Base-by-base conservation (phyloP, 1,139 yeast species). In the Geotrichum siamense region DNA sequence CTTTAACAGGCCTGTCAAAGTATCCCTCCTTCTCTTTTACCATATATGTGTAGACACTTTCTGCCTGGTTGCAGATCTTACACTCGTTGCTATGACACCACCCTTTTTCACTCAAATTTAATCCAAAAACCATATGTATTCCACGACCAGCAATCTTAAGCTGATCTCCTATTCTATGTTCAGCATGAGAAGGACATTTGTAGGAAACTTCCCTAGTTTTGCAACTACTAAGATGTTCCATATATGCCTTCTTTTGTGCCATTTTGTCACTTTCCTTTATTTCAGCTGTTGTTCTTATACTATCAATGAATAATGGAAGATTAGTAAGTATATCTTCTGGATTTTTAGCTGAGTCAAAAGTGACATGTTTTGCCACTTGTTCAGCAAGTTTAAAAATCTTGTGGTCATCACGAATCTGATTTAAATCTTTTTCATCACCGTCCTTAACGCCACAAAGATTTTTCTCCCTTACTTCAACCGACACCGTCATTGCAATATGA, bases 71-170 rank as follows among this genome's bases (percentile, higher is more conserved):
- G 17, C 34, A 30, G 12, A 30, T 21, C 17, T 19, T 6, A 30
- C 34, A 30, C 10, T 17, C 16, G n/a, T 13, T 17, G 9, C 10
- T 5, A 5, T 16, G 9, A 16, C 10, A 16, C 34, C 34, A 30
- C 9, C 5, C 8, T 5, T 16, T 16, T 30, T 30, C 34, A 5
- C 21, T 10, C 6, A 16, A 16, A 30, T 30, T 13, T 12, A 30
- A 30, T 30, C 34, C 34, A 30, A 30, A 30, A 5, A 30, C 5
- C 6, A 30, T n/a, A 30, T 30, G 34, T 5, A 30, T 30, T 15
- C 34, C 34, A 12, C 34, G 19, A 4, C 34, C 34, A 17, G 15
- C 34, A 4, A 30, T 30, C n/a, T 30, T n/a, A 15, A 30, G n/a
- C 5, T n/a, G 5, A n/a, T 30, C 34, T 16, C 21, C 9, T 12